Conservation (phyloP, 371 early-diverging fungal genomes). For the Zychaea mexicana region DNA sequence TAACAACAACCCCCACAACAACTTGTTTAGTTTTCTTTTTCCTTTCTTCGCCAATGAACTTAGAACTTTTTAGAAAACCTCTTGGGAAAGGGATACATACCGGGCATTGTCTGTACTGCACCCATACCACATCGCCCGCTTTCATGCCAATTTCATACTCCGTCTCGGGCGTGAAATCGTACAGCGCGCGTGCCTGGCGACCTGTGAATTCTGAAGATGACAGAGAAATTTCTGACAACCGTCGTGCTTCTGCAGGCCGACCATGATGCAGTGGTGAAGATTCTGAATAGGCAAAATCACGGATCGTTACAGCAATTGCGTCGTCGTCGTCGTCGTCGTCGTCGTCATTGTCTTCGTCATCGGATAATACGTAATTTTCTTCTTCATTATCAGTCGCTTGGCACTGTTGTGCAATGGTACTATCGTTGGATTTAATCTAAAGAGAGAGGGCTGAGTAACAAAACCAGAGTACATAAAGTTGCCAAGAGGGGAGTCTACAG, state of each 20-base stretch:
- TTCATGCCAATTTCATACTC: conserved; percentile 65
- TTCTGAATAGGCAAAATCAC: conserved; percentile 70
- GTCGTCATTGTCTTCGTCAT: not conserved
- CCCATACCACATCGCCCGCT: conserved; percentile 63
- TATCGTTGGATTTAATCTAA: conserved; percentile 2
- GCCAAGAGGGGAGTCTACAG: too few species aligned
- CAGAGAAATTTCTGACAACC: conserved; percentile 24
- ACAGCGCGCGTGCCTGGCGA: conserved; percentile 60
- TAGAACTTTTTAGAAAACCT: too few species aligned
- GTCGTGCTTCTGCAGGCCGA: conserved; percentile 23
- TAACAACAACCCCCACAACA: not conserved
- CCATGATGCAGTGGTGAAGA: conserved; percentile 66
- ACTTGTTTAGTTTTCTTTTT: too few species aligned
- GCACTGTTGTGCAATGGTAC: not conserved
- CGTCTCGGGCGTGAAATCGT: conserved; percentile 74
- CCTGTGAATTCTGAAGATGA: conserved; percentile 38
- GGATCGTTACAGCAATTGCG: conserved; percentile 32
- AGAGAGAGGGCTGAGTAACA: not conserved
- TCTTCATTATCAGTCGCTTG: not conserved
- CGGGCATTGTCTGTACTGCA: conserved; percentile 65
- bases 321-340: not conserved
- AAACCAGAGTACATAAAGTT: not conserved
- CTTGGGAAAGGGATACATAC: conserved; percentile 14
- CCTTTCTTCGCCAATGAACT: too few species aligned
- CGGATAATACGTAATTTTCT: not conserved